These are phyloP conservation scores for Fusarium goolgardi DNA, from an alignment of 2,329 filamentous ascomycete genomes.

Conservation along the genomic window DNA sequence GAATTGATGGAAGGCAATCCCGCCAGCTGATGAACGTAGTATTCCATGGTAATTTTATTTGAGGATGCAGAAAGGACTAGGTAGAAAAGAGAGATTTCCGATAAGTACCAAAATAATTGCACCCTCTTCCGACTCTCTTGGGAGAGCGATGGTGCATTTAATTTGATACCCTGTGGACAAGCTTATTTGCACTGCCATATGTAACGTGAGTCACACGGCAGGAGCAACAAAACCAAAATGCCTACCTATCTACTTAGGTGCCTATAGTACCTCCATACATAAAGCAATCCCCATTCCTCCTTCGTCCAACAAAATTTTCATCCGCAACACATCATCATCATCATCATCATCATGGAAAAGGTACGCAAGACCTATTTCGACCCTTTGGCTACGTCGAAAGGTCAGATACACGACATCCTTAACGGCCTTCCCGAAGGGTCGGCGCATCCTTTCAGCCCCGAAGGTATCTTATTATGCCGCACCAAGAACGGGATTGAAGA, in stretches of 20 bases:
- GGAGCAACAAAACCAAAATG: too few relatives aligned
- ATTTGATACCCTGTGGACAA: too few relatives aligned
- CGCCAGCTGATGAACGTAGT: too few relatives aligned
- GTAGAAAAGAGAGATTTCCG: too few relatives aligned
- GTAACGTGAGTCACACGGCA: neutral
- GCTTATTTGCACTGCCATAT: neutral
- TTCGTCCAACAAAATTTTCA: neutral
- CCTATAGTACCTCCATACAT: too few relatives aligned
- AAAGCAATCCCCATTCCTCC: neutral
- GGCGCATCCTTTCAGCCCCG: constrained; percentile 24
- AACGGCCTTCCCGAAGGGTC: constrained; percentile 4
- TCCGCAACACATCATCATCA: neutral
- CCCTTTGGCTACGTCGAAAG: constrained; percentile 26
- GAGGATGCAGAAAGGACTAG: too few relatives aligned
- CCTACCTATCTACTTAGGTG: too few relatives aligned
- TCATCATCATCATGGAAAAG: constrained; percentile 16
- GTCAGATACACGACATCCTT: constrained; percentile 7
- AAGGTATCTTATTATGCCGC: constrained; percentile 17
- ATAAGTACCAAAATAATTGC: too few relatives aligned
- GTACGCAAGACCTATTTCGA: constrained; percentile 30
- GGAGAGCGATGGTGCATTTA: too few relatives aligned
- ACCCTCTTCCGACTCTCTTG: too few relatives aligned
- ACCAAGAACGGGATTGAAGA: constrained; percentile 11
- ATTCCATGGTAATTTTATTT: too few relatives aligned
- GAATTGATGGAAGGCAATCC: too few relatives aligned